A percentile compares a stretch with the other conserved stretches of the same genome.
Evolutionary conservation across 2,329 filamentous ascomycete genomes (phyloP).

Genomic region (Trichoderma semiorbis): DNA sequence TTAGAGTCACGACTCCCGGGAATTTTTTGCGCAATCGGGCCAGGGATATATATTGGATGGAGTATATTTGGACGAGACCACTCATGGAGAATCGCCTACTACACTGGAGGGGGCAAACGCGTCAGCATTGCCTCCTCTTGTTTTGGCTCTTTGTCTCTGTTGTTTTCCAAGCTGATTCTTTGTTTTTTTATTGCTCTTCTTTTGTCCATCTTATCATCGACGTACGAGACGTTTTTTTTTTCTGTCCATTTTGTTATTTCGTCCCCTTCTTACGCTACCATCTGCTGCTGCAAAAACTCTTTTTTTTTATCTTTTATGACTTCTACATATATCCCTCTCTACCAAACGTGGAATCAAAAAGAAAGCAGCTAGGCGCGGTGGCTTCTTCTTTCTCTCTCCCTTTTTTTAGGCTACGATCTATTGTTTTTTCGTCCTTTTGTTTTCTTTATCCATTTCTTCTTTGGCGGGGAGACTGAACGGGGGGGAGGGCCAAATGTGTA

Average conservation of each 20-base stretch:
- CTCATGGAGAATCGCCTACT: conserved; percentile 10
- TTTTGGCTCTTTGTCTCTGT: conserved; percentile 25
- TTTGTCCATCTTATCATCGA: conserved; percentile 11
- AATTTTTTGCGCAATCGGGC: conserved; percentile 30
- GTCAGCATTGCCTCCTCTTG: conserved; percentile 29
- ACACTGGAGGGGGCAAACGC: background rate
- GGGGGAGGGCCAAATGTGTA: background rate
- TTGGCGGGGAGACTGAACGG: background rate
- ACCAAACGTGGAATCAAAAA: background rate
- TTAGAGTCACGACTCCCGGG: conserved; percentile 37
- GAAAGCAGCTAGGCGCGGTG: background rate
- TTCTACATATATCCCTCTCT: background rate
- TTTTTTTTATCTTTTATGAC: background rate
- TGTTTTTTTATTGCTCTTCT: conserved; percentile 11
- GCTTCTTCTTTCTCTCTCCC: background rate
- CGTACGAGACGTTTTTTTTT: conserved; percentile 18
- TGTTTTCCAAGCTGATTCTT: conserved; percentile 5
- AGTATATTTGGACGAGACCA: conserved; percentile 38
- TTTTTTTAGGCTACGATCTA: conserved; percentile 1
- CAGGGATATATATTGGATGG: conserved; percentile 39
- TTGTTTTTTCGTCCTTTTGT: background rate
- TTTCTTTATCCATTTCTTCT: background rate
- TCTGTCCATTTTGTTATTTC: conserved; percentile 20
- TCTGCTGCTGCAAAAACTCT: background rate
- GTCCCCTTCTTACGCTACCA: background rate